Base-by-base conservation (phyloP, 2,329 filamentous ascomycete genomes). In the Torrubiella hemipterigena region DNA sequence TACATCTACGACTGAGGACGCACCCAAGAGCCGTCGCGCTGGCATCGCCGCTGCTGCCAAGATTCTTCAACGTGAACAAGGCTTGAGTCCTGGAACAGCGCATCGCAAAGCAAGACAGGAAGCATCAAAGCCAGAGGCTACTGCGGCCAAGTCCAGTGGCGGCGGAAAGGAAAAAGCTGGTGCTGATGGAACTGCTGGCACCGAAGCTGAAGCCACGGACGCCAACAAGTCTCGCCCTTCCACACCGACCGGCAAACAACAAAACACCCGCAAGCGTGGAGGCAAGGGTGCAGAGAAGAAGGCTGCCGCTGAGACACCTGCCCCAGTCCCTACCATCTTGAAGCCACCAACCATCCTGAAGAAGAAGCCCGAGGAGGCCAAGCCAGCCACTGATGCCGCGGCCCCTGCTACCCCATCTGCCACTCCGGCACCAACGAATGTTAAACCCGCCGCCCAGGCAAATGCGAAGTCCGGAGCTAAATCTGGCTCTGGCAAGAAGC, bases 21-120 rank as follows among this genome's bases (percentile, higher is more conserved):
- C 48, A 2, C 58, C 65, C 3, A 77, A 73, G 52, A 73, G 63
- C 35, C 68, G 71, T 17, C 62, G 69, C 25, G 67, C 67, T 6
- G 70, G 66, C n/a, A 76, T 78, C 31, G 64, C 73, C 18, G 70
- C 73, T 7, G 74, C 76, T 9, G 74, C 75, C 9, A 66, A 73
- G 12, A 73, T 81, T 32, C 45, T 81, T 13, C 74, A 79, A 48
- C 68, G 76, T 20, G 76, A 81, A 38, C 60, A 80, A 13, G 75
- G 75, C 14, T 61, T 81, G 1, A 77, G 69, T 36, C 70, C 73
- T 9, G 72, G 72, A 22, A 73, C 69, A 42, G 69, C 74, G 11
- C 70, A 77, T 48, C 62, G 75, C 35, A 67, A 69, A 46, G 69
- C 70, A 12, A 66, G 72, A 7, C 66, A 70, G 37, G 67, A 74